Conservation (phyloP, 352 stramenopile species). For the Globisporangium barbulae region DNA sequence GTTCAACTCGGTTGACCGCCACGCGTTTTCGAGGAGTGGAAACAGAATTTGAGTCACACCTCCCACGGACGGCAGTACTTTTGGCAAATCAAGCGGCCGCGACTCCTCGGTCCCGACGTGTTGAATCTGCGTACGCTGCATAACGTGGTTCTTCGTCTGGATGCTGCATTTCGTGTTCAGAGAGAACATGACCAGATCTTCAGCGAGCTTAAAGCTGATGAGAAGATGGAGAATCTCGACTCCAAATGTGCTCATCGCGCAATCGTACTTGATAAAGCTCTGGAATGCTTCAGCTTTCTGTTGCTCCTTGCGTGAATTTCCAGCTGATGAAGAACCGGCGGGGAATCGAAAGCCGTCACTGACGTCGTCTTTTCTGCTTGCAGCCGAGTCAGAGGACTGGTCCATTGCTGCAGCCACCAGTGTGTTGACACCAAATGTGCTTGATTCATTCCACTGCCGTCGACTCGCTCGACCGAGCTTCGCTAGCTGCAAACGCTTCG, state of each 20-base stretch:
- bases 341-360: constrained; percentile 31
- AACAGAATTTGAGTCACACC: constrained; percentile 56
- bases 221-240: constrained; percentile 58
- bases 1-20: constrained; percentile 39
- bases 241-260: constrained; percentile 55
- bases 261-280: constrained; percentile 57
- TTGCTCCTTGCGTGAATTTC: constrained; percentile 30
- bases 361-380: constrained; percentile 42
- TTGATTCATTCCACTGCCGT: constrained; percentile 38
- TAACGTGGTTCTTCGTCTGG: constrained; percentile 20
- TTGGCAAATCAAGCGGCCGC: constrained; percentile 47
- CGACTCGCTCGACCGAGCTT: constrained; percentile 44
- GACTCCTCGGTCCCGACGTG: constrained; percentile 51
- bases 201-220: constrained; percentile 51
- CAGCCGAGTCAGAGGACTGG: constrained; percentile 25
- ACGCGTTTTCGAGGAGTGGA: constrained; percentile 55
- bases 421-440: constrained; percentile 8
- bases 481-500: constrained; percentile 43
- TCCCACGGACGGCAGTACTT: constrained; percentile 57
- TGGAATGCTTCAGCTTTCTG: constrained; percentile 40
- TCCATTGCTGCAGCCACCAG: constrained; percentile 12
- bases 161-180: constrained; percentile 53
- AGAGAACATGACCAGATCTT: constrained; percentile 55
- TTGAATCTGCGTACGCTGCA: constrained; percentile 39
- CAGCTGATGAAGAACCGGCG: constrained; percentile 3